These are phyloP conservation scores for Coleophoma crateriformis DNA, from an alignment of 2,329 filamentous ascomycete genomes.

Conservation along the genomic window DNA sequence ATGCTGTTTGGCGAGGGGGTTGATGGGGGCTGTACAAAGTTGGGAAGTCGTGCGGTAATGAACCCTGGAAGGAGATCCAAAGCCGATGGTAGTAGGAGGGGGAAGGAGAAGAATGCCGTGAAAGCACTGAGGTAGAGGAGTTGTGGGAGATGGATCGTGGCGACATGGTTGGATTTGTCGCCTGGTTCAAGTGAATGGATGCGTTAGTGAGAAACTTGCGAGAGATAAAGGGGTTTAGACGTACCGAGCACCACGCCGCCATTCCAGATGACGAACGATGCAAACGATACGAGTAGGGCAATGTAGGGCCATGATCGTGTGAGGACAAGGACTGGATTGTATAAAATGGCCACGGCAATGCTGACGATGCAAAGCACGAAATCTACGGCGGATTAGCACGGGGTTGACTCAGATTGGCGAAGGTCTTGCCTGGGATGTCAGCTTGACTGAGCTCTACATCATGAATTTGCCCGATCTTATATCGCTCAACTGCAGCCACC, in stretches of 20 bases:
- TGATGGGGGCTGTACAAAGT: constrained; percentile 17
- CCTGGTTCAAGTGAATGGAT: constrained; percentile 40
- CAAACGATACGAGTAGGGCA: constrained; percentile 61
- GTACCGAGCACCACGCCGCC: constrained; percentile 83
- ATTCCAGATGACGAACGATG: constrained; percentile 76
- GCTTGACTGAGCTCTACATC: constrained; percentile 43
- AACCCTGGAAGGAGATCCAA: constrained; percentile 34
- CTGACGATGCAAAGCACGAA: constrained; percentile 55
- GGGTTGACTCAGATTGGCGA: not conserved
- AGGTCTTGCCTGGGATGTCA: constrained; percentile 42
- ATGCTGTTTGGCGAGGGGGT: not conserved
- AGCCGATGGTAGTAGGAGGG: constrained; percentile 56
- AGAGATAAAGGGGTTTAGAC: not conserved
- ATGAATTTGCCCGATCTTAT: constrained; percentile 46
- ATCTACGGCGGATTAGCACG: constrained; percentile 32
- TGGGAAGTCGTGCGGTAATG: constrained; percentile 23
- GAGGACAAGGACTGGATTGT: constrained; percentile 40
- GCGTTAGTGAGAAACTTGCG: not conserved
- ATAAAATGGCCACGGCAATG: constrained; percentile 50
- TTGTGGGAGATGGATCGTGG: constrained; percentile 82
- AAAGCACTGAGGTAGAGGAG: constrained; percentile 96
- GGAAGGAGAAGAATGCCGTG: constrained; percentile 82
- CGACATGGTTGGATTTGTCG: constrained; percentile 91
- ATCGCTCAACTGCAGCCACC: constrained; percentile 8
- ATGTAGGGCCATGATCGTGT: constrained; percentile 53